Conservation (phyloP, 202 grass and related monocot genomes). For the Elaeis oleifera region DNA sequence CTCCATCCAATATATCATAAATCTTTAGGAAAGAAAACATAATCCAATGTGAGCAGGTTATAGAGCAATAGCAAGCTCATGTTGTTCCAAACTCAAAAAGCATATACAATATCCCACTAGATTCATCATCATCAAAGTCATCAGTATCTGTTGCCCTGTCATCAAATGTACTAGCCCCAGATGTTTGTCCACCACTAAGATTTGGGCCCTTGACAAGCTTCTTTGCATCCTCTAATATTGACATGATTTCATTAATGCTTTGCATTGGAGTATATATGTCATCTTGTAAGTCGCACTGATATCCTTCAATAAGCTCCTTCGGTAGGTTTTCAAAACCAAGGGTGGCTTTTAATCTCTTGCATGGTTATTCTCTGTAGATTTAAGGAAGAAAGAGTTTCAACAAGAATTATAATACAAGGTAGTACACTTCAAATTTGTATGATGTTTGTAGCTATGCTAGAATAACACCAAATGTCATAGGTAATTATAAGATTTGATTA, state of each 20-base stretch:
- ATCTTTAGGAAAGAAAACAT: too few relatives aligned
- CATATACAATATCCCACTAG: constrained; percentile 81
- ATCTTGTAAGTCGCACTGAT: constrained; percentile 43
- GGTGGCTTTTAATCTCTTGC: constrained; percentile 89
- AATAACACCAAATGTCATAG: too few relatives aligned
- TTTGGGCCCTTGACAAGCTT: constrained; percentile 35
- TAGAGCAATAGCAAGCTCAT: too few relatives aligned
- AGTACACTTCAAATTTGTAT: too few relatives aligned
- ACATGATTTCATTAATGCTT: constrained; percentile 55
- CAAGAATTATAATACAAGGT: too few relatives aligned
- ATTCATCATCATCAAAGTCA: constrained; percentile 19
- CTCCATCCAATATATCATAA: too few relatives aligned
- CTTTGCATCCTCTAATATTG: constrained; percentile 70
- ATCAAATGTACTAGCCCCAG: constrained; percentile 59
- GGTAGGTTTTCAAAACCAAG: constrained; percentile 97
- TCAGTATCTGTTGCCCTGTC: constrained; percentile 15
- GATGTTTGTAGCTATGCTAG: too few relatives aligned
- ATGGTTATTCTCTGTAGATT: constrained; percentile 73
- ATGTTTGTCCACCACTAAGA: constrained; percentile 30
- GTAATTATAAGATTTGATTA: too few relatives aligned
- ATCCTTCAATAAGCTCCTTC: constrained; percentile 77
- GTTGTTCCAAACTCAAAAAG: neutral
- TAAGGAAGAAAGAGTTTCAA: too few relatives aligned
- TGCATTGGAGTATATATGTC: constrained; percentile 34
- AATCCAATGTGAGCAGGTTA: too few relatives aligned